phyloP scores from a whole-genome alignment of 1,284 basidiomycete species.

The Coniferiporia sulphurascens region DNA sequence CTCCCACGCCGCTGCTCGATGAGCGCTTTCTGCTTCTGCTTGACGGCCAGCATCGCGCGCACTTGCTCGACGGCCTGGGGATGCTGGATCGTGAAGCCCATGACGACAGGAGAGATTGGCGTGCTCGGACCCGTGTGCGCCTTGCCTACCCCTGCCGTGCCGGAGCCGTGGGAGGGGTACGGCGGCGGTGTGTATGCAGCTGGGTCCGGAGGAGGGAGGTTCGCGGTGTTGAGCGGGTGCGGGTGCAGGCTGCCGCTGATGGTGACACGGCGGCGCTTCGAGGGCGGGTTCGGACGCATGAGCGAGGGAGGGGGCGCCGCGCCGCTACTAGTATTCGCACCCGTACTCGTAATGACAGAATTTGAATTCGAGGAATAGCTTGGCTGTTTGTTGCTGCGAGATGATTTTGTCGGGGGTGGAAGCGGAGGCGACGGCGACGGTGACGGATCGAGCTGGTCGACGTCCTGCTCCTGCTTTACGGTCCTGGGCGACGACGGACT shows the following conservation, averaged over 20 bases:
- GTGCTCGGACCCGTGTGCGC: conserved; percentile 26
- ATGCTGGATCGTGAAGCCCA: conserved; percentile 55
- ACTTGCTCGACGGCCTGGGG: conserved; percentile 54
- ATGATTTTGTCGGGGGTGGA: neutral
- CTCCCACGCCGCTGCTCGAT: conserved; percentile 65
- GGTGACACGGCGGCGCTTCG: conserved; percentile 69
- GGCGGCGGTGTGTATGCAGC: conserved; percentile 1
- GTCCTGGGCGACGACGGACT: conserved; percentile 7
- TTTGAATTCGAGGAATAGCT: neutral
- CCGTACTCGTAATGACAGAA: neutral
- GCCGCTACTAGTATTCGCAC: neutral
- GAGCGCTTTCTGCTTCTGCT: conserved; percentile 65
- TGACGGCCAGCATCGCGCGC: conserved; percentile 55
- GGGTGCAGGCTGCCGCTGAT: conserved; percentile 53
- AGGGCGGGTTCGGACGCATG: conserved; percentile 38
- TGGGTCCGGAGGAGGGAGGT: conserved; percentile 55
- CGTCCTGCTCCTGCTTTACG: conserved; percentile 15
- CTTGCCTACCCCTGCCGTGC: neutral
- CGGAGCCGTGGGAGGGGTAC: neutral
- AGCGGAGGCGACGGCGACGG: conserved; percentile 3
- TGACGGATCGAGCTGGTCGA: conserved; percentile 14
- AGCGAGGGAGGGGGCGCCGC: conserved; percentile 33
- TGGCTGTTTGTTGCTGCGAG: neutral
- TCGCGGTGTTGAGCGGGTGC: conserved; percentile 48
- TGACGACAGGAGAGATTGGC: conserved; percentile 61